Conservation (phyloP, 139 green algal species). For the Picochlorum sp. region DNA sequence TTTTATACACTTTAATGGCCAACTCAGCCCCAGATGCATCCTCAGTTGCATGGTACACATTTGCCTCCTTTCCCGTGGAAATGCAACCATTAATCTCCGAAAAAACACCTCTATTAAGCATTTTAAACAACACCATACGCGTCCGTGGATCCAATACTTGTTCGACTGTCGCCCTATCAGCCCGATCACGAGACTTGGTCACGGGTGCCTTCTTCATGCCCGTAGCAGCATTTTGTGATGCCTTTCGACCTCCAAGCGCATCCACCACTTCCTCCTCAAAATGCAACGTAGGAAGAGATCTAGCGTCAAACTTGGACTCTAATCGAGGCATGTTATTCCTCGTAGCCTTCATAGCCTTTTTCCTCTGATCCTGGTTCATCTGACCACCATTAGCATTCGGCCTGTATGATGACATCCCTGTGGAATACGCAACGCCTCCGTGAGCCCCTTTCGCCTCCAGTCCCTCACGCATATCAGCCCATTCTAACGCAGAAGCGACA, state of each 20-base stretch:
- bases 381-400: conserved; percentile 27
- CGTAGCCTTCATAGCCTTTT: neutral
- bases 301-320: conserved; percentile 37
- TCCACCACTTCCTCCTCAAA: conserved; percentile 43
- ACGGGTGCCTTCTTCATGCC: neutral
- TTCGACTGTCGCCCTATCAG: conserved; percentile 87
- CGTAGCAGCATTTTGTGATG: neutral
- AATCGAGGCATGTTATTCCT: conserved; percentile 42
- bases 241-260: conserved; percentile 24
- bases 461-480: conserved; percentile 56
- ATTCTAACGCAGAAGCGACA: conserved; percentile 52
- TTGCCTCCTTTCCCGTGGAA: conserved; percentile 97
- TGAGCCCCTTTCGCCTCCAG: conserved; percentile 15
- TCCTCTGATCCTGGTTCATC: conserved; percentile 10
- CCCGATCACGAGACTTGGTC: conserved; percentile 58
- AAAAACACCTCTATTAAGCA: conserved; percentile 83
- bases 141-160: conserved; percentile 84
- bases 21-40: conserved; percentile 41
- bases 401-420: conserved; percentile 1
- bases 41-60: conserved; percentile 86
- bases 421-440: neutral
- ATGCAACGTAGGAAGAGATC: conserved; percentile 4
- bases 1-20: conserved; percentile 99
- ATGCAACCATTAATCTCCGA: conserved; percentile 87
- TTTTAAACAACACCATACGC: conserved; percentile 94